Conservation (phyloP, 148 eudicot species). For the Polygonum aviculare region DNA sequence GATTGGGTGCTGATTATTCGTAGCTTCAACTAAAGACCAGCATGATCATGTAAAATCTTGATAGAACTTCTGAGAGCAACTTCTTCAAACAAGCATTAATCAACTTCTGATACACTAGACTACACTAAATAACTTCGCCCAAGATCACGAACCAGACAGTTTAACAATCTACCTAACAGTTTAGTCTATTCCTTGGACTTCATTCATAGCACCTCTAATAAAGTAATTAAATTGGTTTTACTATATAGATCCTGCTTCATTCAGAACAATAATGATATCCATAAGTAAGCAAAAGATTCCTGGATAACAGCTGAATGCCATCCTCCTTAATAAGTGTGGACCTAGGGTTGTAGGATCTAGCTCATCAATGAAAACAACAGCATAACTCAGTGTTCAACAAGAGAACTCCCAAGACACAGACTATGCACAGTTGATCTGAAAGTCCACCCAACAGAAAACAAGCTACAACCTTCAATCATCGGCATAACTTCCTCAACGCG, state of each 20-base stretch:
- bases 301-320: background rate
- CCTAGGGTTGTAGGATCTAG: background rate
- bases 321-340: background rate
- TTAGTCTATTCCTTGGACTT: background rate
- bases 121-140: background rate
- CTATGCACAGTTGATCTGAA: background rate
- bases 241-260: background rate
- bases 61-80: background rate
- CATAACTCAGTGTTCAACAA: background rate
- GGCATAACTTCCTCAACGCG: background rate
- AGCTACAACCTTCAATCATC: background rate
- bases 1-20: too few relatives aligned
- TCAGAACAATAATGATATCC: background rate
- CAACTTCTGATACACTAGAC: background rate
- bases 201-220: background rate
- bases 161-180: background rate
- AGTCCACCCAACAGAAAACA: background rate
- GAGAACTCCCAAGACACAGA: background rate
- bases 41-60: background rate
- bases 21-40: background rate
- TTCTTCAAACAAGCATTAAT: background rate
- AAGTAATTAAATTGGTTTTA: background rate
- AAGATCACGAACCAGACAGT: background rate
- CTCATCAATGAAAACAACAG: background rate
- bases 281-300: background rate